phyloP scores from a whole-genome alignment of 208 protist genomes.

The Leptomonas seymouri region DNA sequence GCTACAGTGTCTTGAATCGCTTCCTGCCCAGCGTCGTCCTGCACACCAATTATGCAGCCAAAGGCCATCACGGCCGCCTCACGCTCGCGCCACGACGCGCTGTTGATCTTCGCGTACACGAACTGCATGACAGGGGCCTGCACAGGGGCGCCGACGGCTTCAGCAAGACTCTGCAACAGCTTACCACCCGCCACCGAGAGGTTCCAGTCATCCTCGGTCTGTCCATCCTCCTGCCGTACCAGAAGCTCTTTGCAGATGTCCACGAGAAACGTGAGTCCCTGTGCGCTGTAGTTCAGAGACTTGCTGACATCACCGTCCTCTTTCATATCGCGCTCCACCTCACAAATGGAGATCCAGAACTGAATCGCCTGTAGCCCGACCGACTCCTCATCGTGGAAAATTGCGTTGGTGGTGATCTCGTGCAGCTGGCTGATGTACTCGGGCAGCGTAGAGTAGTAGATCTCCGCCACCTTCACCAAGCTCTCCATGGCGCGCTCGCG shows the following conservation, averaged over 20 bases:
- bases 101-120: slow-evolving; percentile 93
- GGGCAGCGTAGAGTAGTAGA: slow-evolving; percentile 96
- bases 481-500: slow-evolving; percentile 92
- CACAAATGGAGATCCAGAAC: slow-evolving; percentile 98
- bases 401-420: slow-evolving; percentile 89
- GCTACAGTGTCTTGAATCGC: slow-evolving; percentile 89
- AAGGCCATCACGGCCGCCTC: slow-evolving; percentile 97
- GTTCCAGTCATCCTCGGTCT: slow-evolving; percentile 95
- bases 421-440: slow-evolving; percentile 92
- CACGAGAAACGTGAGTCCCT: slow-evolving; percentile 83
- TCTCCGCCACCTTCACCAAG: slow-evolving; percentile 94
- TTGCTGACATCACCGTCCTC: slow-evolving; percentile 47
- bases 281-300: slow-evolving; percentile 85
- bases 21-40: slow-evolving; percentile 51
- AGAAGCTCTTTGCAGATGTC: slow-evolving; percentile 89
- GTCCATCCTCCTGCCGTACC: slow-evolving; percentile 91
- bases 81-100: slow-evolving; percentile 91
- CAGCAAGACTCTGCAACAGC: slow-evolving; percentile 89
- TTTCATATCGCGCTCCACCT: slow-evolving; percentile 92
- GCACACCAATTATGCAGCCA: slow-evolving; percentile 96
- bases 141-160: slow-evolving; percentile 67
- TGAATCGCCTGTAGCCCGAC: slow-evolving; percentile 96
- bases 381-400: slow-evolving; percentile 90
- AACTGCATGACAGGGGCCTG: slow-evolving; percentile 93
- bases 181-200: slow-evolving; percentile 93